These are phyloP conservation scores for Pseudogymnoascus sp. DNA, from an alignment of 2,329 filamentous ascomycete genomes.

Conservation along the genomic window DNA sequence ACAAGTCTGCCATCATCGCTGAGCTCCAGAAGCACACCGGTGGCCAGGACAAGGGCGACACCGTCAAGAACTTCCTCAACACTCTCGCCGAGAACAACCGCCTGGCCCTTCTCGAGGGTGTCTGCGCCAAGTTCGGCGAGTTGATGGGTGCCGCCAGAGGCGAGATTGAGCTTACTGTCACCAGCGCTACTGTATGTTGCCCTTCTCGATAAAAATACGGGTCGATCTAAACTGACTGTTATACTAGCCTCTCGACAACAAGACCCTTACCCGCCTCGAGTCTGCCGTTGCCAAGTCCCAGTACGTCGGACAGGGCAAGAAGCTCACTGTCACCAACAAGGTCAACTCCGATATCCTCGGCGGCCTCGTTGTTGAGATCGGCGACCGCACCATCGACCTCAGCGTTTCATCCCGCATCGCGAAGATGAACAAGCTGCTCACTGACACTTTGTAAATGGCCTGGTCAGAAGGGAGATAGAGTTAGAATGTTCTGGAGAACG, in stretches of 20 bases:
- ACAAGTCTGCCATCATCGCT: conserved; percentile 79
- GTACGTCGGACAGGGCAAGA: conserved; percentile 86
- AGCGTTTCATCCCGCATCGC: conserved; percentile 90
- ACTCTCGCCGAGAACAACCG: conserved; percentile 96
- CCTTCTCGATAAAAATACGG: not conserved
- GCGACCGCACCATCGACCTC: conserved; percentile 96
- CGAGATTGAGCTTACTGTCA: conserved; percentile 89
- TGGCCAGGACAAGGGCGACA: conserved; percentile 59
- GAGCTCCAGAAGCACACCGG: conserved; percentile 83
- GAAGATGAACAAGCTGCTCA: conserved; percentile 99
- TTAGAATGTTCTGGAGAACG: not conserved
- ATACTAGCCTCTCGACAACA: conserved; percentile 70
- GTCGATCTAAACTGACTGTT: not conserved
- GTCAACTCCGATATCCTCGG: conserved; percentile 93
- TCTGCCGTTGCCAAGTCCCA: conserved; percentile 78
- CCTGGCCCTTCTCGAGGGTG: conserved; percentile 69
- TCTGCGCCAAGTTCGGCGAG: conserved; percentile 77
- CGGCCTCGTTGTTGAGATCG: conserved; percentile 90
- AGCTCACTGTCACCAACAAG: conserved; percentile 93
- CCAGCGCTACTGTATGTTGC: conserved; percentile 70
- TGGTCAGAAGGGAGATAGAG: conserved; percentile 3
- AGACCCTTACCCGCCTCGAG: conserved; percentile 80
- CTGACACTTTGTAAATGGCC: conserved; percentile 78
- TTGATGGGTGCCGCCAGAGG: conserved; percentile 84
- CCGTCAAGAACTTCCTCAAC: conserved; percentile 86